These are phyloP conservation scores for Colletotrichum theobromicola DNA, from an alignment of 2,329 filamentous ascomycete species.

Conservation along the genomic window DNA sequence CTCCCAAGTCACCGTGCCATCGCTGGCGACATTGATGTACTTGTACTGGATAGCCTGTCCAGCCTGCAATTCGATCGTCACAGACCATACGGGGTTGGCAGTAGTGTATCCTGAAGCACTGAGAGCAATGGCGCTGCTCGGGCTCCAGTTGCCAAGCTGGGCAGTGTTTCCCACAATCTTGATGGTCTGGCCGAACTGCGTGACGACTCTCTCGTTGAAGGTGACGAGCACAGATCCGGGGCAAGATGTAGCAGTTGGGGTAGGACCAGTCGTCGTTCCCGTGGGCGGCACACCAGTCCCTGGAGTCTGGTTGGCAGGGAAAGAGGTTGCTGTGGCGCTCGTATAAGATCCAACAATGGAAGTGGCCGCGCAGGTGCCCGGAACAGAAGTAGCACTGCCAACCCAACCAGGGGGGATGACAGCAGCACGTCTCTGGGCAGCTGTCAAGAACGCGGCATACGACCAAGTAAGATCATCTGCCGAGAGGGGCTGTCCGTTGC, in stretches of 20 bases:
- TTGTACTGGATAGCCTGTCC: slow-evolving; percentile 70
- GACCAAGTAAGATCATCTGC: slow-evolving; percentile 76
- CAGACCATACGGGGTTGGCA: slow-evolving; percentile 66
- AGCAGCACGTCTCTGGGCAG: slow-evolving; percentile 60
- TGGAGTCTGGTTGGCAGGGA: slow-evolving; percentile 55
- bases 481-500: slow-evolving; percentile 59
- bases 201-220: slow-evolving; percentile 65
- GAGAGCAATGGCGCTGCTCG: slow-evolving; percentile 57
- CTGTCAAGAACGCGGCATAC: slow-evolving; percentile 72
- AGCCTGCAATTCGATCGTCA: slow-evolving; percentile 57
- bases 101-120: slow-evolving; percentile 64
- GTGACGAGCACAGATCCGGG: slow-evolving; percentile 60
- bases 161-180: slow-evolving; percentile 66
- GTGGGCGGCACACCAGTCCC: slow-evolving; percentile 30
- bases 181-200: slow-evolving; percentile 66
- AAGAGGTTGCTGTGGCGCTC: slow-evolving; percentile 49
- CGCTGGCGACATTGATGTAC: slow-evolving; percentile 64
- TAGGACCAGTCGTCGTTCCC: slow-evolving; percentile 27
- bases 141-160: slow-evolving; percentile 68
- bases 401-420: slow-evolving; percentile 64
- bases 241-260: slow-evolving; percentile 32
- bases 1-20: slow-evolving; percentile 68
- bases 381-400: slow-evolving; percentile 50
- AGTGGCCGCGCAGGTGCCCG: slow-evolving; percentile 51
- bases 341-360: slow-evolving; percentile 58